Percentiles rank a stretch among this genome's conserved stretches.
These are phyloP conservation scores for Aspergillus sp. DNA, from an alignment of 2,329 filamentous ascomycete genomes.

Conservation along the genomic window DNA sequence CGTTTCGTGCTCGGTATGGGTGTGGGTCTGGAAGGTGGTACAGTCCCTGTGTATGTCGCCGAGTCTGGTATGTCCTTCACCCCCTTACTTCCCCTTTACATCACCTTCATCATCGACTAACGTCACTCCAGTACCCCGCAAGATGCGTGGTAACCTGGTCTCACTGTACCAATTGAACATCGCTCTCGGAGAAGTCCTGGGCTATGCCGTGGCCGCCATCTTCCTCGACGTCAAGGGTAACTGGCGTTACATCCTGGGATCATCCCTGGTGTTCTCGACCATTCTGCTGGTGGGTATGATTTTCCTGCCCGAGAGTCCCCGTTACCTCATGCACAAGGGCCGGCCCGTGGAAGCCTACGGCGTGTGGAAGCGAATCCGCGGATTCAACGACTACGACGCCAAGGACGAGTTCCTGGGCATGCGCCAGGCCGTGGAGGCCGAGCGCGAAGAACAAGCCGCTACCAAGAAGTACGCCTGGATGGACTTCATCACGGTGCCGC, in stretches of 20 bases:
- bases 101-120: background rate
- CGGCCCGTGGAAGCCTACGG: constrained; percentile 61
- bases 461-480: constrained; percentile 67
- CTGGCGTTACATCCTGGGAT: constrained; percentile 74
- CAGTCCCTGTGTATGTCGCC: constrained; percentile 73
- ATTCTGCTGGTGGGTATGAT: constrained; percentile 66
- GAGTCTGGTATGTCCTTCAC: constrained; percentile 48
- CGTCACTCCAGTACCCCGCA: constrained; percentile 55
- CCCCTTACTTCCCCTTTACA: background rate
- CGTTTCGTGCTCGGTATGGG: constrained; percentile 70
- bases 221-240: constrained; percentile 69
- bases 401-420: constrained; percentile 72
- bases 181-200: constrained; percentile 71
- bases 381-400: constrained; percentile 57
- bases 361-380: constrained; percentile 73
- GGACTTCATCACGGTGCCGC: constrained; percentile 71
- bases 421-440: constrained; percentile 63
- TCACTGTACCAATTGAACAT: constrained; percentile 77
- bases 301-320: constrained; percentile 69
- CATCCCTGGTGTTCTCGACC: constrained; percentile 69
- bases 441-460: constrained; percentile 54
- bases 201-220: constrained; percentile 71
- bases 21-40: constrained; percentile 72
- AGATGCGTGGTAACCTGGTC: constrained; percentile 69
- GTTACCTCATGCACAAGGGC: constrained; percentile 70